These are phyloP conservation scores for Scopulariopsis brevicaulis DNA, from an alignment of 2,329 filamentous ascomycete species.

Conservation along the genomic window DNA sequence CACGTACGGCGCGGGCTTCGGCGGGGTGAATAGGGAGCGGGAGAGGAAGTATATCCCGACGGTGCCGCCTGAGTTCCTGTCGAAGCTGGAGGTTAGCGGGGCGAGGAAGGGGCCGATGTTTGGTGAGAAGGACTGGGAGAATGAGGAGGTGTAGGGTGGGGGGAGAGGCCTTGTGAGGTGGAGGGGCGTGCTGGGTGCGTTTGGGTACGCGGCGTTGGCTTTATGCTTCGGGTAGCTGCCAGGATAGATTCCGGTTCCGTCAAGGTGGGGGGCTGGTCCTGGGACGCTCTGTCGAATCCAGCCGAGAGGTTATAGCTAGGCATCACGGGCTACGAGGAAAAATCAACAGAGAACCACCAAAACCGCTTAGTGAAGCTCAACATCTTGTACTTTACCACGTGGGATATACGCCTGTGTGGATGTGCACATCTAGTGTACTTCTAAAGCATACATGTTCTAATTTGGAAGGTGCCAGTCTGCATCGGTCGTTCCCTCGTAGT, in stretches of 20 bases:
- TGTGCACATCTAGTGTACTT: too few relatives aligned
- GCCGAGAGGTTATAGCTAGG: background rate
- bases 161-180: background rate
- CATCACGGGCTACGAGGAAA: background rate
- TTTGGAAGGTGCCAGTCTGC: too few relatives aligned
- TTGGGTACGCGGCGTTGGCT: too few relatives aligned
- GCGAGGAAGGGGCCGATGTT: slow-evolving; percentile 43
- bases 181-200: background rate
- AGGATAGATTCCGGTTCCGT: background rate
- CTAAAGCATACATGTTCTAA: too few relatives aligned
- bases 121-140: slow-evolving; percentile 55
- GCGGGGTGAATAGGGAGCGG: slow-evolving; percentile 80
- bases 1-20: slow-evolving; percentile 88
- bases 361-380: background rate
- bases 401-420: too few relatives aligned
- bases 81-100: slow-evolving; percentile 62
- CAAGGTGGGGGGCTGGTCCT: background rate
- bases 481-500: too few relatives aligned
- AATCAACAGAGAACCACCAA: background rate
- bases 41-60: slow-evolving; percentile 94
- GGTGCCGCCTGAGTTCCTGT: slow-evolving; percentile 84
- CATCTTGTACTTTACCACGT: background rate
- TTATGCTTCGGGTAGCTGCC: too few relatives aligned
- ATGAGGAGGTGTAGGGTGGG: slow-evolving; percentile 40
- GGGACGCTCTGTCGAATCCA: background rate